phyloP scores from a whole-genome alignment of 2,329 filamentous ascomycete species.

The Escovopsis sp. region DNA sequence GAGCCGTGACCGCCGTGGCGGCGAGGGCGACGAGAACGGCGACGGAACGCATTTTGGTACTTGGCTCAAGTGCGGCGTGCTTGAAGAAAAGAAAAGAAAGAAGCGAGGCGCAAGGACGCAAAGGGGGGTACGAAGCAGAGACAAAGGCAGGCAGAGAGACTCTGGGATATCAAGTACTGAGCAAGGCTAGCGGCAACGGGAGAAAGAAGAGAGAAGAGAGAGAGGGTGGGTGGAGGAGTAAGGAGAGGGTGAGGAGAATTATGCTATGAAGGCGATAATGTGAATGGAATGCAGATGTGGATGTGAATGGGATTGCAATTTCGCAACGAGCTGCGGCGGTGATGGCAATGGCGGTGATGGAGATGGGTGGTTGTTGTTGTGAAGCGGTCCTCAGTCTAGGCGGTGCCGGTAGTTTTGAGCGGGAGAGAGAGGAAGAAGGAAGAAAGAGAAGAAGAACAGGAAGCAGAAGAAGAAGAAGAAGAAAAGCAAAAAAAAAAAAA shows the following conservation, averaged over 20 bases:
- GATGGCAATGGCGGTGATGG: neutral
- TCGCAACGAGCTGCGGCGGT: no score
- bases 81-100: neutral
- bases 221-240: constrained; percentile 1
- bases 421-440: constrained; percentile 1
- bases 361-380: constrained; percentile 3
- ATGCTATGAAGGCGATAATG: constrained; percentile 1
- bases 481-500: neutral
- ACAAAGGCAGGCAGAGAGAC: no score
- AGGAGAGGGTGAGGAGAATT: constrained; percentile 1
- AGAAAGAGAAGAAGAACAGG: neutral
- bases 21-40: constrained; percentile 29
- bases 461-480: neutral
- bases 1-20: constrained; percentile 27
- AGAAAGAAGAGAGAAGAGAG: constrained; percentile 1
- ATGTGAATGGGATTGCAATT: constrained; percentile 2
- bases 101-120: constrained; percentile 1
- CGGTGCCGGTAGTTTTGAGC: neutral
- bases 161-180: no score
- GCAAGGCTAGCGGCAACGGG: neutral
- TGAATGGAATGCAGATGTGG: constrained; percentile 6
- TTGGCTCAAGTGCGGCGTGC: constrained; percentile 3
- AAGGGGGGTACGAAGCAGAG: neutral
- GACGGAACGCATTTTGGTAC: constrained; percentile 26
- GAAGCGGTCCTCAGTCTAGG: no score